A percentile compares a stretch with the other conserved stretches of the same genome.
Evolutionary conservation across 176 grass and related monocot genomes (phyloP).

Genomic region (Oryza meyeriana): DNA sequence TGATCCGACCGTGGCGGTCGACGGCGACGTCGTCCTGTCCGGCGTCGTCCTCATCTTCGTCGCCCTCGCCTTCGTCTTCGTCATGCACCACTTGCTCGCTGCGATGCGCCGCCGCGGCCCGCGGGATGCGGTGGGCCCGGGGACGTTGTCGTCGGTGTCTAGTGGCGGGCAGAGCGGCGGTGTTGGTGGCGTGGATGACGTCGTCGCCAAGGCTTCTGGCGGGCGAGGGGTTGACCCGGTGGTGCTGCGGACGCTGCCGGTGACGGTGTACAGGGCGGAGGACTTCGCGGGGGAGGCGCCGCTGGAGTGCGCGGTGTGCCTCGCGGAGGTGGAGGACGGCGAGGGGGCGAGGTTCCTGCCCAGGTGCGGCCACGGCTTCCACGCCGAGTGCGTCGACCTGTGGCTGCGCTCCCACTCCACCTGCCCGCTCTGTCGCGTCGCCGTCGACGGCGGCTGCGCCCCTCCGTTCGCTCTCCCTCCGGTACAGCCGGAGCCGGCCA

Average conservation of each 20-base stretch:
- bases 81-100: constrained; percentile 34
- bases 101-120: not conserved
- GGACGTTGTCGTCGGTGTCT: not conserved
- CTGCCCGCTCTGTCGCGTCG: constrained; percentile 67
- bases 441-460: constrained; percentile 38
- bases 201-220: not conserved
- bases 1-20: constrained; percentile 9
- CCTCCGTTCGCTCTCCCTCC: constrained; percentile 40
- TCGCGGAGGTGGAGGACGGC: constrained; percentile 65
- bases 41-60: constrained; percentile 30
- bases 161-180: not conserved
- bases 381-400: constrained; percentile 64
- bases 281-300: constrained; percentile 33
- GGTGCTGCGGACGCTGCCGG: constrained; percentile 32
- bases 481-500: constrained; percentile 54
- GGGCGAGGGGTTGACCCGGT: constrained; percentile 4
- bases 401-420: constrained; percentile 68
- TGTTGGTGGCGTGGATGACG: not conserved
- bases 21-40: constrained; percentile 35
- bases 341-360: constrained; percentile 47
- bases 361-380: constrained; percentile 64
- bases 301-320: constrained; percentile 67
- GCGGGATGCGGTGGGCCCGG: not conserved
- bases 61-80: constrained; percentile 31
- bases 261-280: constrained; percentile 36